Evolutionary conservation across 75 land plant genomes (phyloP).

Genomic region (Larix kaempferi): DNA sequence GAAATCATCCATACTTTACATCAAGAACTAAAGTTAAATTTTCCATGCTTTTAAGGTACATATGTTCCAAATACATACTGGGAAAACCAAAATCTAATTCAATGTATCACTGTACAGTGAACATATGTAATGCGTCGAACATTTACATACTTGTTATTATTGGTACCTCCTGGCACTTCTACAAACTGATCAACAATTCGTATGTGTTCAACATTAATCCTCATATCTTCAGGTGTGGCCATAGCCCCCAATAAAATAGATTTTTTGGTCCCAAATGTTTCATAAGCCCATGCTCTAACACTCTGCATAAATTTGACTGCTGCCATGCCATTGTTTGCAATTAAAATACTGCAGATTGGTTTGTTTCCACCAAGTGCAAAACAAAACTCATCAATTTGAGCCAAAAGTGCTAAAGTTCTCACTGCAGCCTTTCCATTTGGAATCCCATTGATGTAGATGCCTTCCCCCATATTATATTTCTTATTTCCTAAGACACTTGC

Average conservation of each 20-base stretch:
- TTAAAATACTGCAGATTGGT: slow-evolving; percentile 86
- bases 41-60: not conserved
- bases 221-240: slow-evolving; percentile 99
- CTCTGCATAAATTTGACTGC: slow-evolving; percentile 97
- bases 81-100: not conserved
- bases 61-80: not conserved
- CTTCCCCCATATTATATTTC: slow-evolving; percentile 25
- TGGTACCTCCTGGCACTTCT: slow-evolving; percentile 99
- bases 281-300: slow-evolving; percentile 95
- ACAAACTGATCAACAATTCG: slow-evolving; percentile 99
- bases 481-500: not conserved
- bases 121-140: slow-evolving; percentile 98
- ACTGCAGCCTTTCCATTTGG: slow-evolving; percentile 41
- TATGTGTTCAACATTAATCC: slow-evolving; percentile 98
- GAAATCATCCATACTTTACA: slow-evolving; percentile 1
- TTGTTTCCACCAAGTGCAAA: slow-evolving; percentile 69
- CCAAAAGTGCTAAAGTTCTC: slow-evolving; percentile 34
- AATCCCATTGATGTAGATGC: slow-evolving; percentile 35
- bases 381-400: slow-evolving; percentile 88
- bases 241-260: slow-evolving; percentile 94
- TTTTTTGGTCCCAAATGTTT: slow-evolving; percentile 88
- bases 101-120: not conserved
- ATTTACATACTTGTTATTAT: slow-evolving; percentile 98
- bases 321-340: slow-evolving; percentile 99
- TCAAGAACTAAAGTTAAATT: not conserved